A percentile compares a stretch with the other conserved stretches of the same genome.
phyloP scores from a whole-genome alignment of 768 basidiomycete genomes.

The Rhodotorula graminis region DNA sequence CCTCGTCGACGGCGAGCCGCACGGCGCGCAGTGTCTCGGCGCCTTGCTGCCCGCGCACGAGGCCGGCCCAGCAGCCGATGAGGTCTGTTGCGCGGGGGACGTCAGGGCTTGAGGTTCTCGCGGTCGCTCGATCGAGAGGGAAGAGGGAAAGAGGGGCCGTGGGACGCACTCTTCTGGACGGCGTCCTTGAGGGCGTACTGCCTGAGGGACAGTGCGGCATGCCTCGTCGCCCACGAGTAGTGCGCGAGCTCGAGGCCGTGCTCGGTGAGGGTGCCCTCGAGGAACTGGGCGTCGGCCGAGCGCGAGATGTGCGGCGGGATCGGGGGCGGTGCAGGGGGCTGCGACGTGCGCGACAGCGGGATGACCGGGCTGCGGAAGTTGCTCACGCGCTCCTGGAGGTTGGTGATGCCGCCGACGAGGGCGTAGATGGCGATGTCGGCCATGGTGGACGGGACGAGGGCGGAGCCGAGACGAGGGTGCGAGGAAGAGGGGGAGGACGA shows the following conservation, averaged over 20 bases:
- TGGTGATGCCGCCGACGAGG: background rate
- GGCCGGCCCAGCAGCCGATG: slow-evolving; percentile 25
- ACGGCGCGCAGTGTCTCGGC: slow-evolving; percentile 1
- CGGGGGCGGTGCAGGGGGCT: background rate
- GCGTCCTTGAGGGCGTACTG: slow-evolving; percentile 1
- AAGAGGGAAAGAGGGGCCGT: too few relatives aligned
- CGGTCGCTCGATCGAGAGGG: too few relatives aligned
- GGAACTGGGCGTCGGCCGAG: background rate
- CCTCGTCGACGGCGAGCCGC: slow-evolving; percentile 17
- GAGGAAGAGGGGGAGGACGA: too few relatives aligned
- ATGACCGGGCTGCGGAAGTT: background rate
- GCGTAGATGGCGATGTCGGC: slow-evolving; percentile 1
- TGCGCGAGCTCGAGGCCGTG: background rate
- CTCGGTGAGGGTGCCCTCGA: slow-evolving; percentile 3
- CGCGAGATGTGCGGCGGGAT: background rate
- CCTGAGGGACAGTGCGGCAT: background rate
- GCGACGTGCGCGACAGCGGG: background rate
- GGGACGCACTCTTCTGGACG: background rate
- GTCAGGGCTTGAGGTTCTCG: too few relatives aligned
- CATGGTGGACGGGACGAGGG: background rate
- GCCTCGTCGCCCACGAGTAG: background rate
- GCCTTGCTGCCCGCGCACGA: background rate
- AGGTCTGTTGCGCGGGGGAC: background rate
- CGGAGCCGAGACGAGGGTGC: background rate
- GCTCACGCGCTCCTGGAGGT: background rate